A percentile compares a stretch with the other conserved stretches of the same genome.
Conservation (phyloP, 2,329 filamentous ascomycete species). For the Trichoderma afroharzianum region DNA sequence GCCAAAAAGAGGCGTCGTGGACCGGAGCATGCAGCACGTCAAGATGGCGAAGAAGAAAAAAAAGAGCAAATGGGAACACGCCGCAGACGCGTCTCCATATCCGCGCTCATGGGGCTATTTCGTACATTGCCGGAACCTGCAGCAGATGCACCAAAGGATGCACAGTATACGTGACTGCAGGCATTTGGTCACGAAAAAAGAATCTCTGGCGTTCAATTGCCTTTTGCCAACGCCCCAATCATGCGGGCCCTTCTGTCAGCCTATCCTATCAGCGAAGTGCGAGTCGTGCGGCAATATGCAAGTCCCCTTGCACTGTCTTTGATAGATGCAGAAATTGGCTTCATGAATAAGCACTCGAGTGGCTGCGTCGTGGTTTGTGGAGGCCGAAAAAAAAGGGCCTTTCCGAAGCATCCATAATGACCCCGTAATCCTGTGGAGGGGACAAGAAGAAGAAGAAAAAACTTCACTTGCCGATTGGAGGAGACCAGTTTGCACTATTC, state of each 20-base stretch:
- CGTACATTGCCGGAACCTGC: not conserved
- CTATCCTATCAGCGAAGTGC: not conserved
- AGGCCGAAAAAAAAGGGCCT: not conserved
- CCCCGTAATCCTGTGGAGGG: constrained; percentile 4
- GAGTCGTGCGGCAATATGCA: not conserved
- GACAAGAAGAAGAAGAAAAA: not conserved
- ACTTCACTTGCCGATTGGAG: not conserved
- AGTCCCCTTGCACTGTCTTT: not conserved
- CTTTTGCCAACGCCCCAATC: not conserved
- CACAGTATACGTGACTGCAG: not conserved
- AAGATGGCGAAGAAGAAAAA: not conserved
- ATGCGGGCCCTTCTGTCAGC: not conserved
- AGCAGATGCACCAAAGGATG: not conserved
- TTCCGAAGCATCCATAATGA: constrained; percentile 9
- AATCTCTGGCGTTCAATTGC: not conserved
- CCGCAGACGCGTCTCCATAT: constrained; percentile 11
- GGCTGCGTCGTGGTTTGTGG: not conserved
- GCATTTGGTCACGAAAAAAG: not conserved
- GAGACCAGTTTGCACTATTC: not conserved
- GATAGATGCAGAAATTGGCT: not conserved
- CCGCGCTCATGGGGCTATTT: not conserved
- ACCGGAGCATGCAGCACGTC: not conserved
- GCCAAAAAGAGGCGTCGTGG: not conserved
- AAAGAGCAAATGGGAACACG: not conserved
- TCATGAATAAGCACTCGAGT: not conserved